Percentiles rank a stretch among this genome's conserved stretches.
These are phyloP conservation scores for Dendrobium huoshanense DNA, from an alignment of 106 monocot genomes.

Conservation along the genomic window DNA sequence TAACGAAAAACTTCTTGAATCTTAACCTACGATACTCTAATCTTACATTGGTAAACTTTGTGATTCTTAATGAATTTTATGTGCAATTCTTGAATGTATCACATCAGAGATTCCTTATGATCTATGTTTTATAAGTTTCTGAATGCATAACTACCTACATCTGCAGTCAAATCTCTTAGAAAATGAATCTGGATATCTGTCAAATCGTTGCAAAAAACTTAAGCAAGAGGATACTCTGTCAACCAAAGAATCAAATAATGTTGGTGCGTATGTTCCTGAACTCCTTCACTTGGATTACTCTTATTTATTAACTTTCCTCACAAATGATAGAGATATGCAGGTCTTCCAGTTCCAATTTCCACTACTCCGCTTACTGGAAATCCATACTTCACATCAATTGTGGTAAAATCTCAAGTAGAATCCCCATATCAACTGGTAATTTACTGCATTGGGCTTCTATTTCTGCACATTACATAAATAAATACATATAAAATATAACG, in stretches of 20 bases:
- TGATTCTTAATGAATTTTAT: too few relatives aligned
- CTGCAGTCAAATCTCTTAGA: background rate
- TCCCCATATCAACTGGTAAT: constrained; percentile 39
- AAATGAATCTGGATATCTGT: background rate
- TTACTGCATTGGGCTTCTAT: background rate
- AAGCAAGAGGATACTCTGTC: background rate
- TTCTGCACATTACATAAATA: background rate
- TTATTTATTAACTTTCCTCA: background rate
- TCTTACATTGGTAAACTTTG: too few relatives aligned
- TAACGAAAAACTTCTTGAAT: too few relatives aligned
- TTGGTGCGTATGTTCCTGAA: background rate
- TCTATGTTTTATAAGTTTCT: background rate
- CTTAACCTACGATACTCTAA: too few relatives aligned
- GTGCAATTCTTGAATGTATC: too few relatives aligned
- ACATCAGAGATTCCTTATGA: background rate
- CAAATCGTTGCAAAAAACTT: background rate
- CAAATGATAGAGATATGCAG: background rate
- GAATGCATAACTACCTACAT: background rate
- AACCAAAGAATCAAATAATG: constrained; percentile 3
- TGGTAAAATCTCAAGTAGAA: constrained; percentile 27
- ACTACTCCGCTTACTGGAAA: constrained; percentile 38
- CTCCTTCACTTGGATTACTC: background rate
- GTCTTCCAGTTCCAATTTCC: background rate
- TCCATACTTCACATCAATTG: constrained; percentile 41
- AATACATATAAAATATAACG: background rate